A percentile compares a stretch with the other conserved stretches of the same genome.
phyloP scores from a whole-genome alignment of 2,329 filamentous ascomycete genomes.

The Aspergillus sp. region DNA sequence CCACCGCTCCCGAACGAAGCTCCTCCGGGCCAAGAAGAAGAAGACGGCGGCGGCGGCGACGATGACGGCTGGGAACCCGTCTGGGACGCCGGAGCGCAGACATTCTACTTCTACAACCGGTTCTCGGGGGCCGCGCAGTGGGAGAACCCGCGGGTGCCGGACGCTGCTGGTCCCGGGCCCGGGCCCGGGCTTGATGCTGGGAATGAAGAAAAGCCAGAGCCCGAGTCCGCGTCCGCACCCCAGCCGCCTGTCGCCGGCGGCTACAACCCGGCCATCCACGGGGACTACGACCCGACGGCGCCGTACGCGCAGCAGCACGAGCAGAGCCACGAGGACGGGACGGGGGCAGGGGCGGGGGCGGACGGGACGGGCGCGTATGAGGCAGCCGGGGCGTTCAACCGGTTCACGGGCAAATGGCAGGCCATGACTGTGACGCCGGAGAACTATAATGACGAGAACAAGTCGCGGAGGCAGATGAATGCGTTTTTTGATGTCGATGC shows the following conservation, averaged over 20 bases:
- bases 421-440: constrained; percentile 57
- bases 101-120: constrained; percentile 79
- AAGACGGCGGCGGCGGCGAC: no score
- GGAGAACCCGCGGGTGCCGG: constrained; percentile 72
- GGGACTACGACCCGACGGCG: constrained; percentile 92
- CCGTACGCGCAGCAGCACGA: constrained; percentile 66
- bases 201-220: constrained; percentile 20
- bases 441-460: constrained; percentile 76
- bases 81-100: constrained; percentile 60
- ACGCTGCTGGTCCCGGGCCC: constrained; percentile 24
- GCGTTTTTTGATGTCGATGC: constrained; percentile 95
- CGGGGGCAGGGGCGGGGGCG: constrained; percentile 18
- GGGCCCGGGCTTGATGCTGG: constrained; percentile 21
- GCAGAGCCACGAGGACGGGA: constrained; percentile 25
- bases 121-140: constrained; percentile 68
- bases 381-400: constrained; percentile 73
- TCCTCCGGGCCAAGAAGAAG: constrained; percentile 34
- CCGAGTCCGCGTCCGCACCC: constrained; percentile 24
- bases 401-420: constrained; percentile 81
- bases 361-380: constrained; percentile 49
- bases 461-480: constrained; percentile 78
- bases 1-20: constrained; percentile 46
- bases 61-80: constrained; percentile 71
- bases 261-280: constrained; percentile 94
- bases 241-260: constrained; percentile 50